These are phyloP conservation scores for Talaromyces thailandensis DNA, from an alignment of 495 filamentous ascomycete genomes.

Conservation along the genomic window DNA sequence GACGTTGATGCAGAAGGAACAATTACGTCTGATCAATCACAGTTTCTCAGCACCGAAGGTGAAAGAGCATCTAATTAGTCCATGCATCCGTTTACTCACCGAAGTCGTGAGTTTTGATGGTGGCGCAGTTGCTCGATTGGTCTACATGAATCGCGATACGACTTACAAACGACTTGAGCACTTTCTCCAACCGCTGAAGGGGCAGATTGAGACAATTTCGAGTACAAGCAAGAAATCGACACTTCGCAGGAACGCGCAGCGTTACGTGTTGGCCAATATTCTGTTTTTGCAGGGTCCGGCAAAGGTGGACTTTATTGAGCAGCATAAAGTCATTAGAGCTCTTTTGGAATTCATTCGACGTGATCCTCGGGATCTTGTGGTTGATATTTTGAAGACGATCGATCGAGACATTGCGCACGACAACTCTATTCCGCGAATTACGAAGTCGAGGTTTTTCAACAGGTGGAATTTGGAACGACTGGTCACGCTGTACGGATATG, in stretches of 20 bases:
- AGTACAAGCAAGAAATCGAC: slow-evolving; percentile 55
- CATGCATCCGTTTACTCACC: slow-evolving; percentile 68
- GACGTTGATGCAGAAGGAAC: slow-evolving; percentile 61
- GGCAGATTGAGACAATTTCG: slow-evolving; percentile 41
- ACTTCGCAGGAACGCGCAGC: slow-evolving; percentile 64
- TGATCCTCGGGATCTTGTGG: slow-evolving; percentile 60
- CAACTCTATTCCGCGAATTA: slow-evolving; percentile 52
- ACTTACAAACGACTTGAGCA: slow-evolving; percentile 64
- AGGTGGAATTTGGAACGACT: slow-evolving; percentile 61
- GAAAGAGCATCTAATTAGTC: slow-evolving; percentile 79
- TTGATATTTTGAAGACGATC: slow-evolving; percentile 57
- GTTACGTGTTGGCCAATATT: slow-evolving; percentile 65
- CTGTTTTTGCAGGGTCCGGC: slow-evolving; percentile 58
- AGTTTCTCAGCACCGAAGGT: slow-evolving; percentile 62
- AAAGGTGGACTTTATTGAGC: slow-evolving; percentile 67
- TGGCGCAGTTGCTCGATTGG: slow-evolving; percentile 57
- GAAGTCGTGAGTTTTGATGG: slow-evolving; percentile 77
- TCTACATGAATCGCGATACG: slow-evolving; percentile 60
- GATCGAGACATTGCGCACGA: slow-evolving; percentile 62
- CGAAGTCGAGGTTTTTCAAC: slow-evolving; percentile 65
- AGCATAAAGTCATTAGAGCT: slow-evolving; percentile 58
- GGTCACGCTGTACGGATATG: slow-evolving; percentile 62
- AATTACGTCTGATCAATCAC: slow-evolving; percentile 61
- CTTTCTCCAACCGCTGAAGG: slow-evolving; percentile 37
- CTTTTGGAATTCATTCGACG: slow-evolving; percentile 61